These are phyloP conservation scores for Ophiostoma novo-ulmi DNA, from an alignment of 2,329 filamentous ascomycete species.

Conservation along the genomic window DNA sequence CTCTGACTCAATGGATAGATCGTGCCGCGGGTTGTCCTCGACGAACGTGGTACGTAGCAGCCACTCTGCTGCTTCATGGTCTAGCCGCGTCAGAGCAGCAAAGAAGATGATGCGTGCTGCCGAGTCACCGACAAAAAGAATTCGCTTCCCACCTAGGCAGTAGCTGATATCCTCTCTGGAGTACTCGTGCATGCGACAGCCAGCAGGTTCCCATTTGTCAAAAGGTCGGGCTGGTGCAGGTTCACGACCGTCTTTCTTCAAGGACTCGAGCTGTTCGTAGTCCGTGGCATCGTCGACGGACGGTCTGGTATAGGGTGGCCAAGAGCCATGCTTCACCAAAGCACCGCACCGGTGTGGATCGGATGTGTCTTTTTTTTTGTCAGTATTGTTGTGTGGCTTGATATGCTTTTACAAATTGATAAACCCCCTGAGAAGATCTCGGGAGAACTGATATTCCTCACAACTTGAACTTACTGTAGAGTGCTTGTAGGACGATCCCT, in stretches of 20 bases:
- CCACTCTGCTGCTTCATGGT: constrained; percentile 37
- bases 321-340: constrained; percentile 48
- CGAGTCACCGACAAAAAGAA: constrained; percentile 59
- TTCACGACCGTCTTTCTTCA: constrained; percentile 25
- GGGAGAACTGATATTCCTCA: background rate
- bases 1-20: constrained; percentile 42
- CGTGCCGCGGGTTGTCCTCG: constrained; percentile 39
- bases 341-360: constrained; percentile 53
- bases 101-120: constrained; percentile 57
- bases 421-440: background rate
- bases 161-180: constrained; percentile 45
- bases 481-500: background rate
- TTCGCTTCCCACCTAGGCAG: constrained; percentile 47
- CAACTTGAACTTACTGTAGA: background rate
- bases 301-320: constrained; percentile 37
- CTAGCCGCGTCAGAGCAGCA: constrained; percentile 48
- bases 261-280: constrained; percentile 21
- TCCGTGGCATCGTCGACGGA: constrained; percentile 3
- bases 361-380: constrained; percentile 11
- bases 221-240: constrained; percentile 32
- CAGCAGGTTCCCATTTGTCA: constrained; percentile 54
- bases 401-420: background rate
- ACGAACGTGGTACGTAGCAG: constrained; percentile 36
- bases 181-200: constrained; percentile 56
- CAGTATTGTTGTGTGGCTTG: background rate